Percentiles rank a stretch among this genome's conserved stretches.
These are phyloP conservation scores for Escovopsis weberi DNA, from an alignment of 2,329 filamentous ascomycete genomes.

Conservation along the genomic window DNA sequence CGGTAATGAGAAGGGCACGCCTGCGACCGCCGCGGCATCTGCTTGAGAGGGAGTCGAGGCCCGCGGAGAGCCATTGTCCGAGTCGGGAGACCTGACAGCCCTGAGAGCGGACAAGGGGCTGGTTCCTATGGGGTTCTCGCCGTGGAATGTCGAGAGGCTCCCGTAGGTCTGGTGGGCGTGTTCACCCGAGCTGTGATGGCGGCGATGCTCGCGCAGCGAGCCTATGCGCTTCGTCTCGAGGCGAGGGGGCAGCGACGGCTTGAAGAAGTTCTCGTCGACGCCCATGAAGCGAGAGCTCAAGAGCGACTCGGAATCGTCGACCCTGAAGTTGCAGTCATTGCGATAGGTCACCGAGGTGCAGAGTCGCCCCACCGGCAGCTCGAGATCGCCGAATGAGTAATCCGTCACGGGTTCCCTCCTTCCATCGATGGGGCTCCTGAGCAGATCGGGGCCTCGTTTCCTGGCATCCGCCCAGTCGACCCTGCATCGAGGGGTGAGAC, in stretches of 20 bases:
- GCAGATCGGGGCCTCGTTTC: constrained; percentile 46
- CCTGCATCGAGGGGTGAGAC: constrained; percentile 66
- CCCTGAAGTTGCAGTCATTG: constrained; percentile 75
- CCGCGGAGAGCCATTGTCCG: constrained; percentile 45
- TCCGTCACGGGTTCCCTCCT: constrained; percentile 42
- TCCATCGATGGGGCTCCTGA: constrained; percentile 31
- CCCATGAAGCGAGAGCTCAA: constrained; percentile 90
- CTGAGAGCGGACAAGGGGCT: constrained; percentile 77
- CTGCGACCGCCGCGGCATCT: constrained; percentile 27
- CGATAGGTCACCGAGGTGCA: constrained; percentile 73
- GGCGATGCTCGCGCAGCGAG: constrained; percentile 57
- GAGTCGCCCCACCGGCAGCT: constrained; percentile 75
- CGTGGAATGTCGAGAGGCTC: constrained; percentile 79
- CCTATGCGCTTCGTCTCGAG: constrained; percentile 36
- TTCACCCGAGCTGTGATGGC: constrained; percentile 35
- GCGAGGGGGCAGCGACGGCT: constrained; percentile 55
- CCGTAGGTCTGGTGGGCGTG: constrained; percentile 64
- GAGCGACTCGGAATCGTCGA: constrained; percentile 82
- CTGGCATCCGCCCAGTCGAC: constrained; percentile 49
- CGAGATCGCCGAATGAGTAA: constrained; percentile 69
- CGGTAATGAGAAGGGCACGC: constrained; percentile 39
- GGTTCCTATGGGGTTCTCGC: constrained; percentile 60
- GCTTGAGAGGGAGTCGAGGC: constrained; percentile 30
- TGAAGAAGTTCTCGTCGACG: constrained; percentile 75
- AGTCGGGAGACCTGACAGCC: constrained; percentile 47